Conservation (phyloP, 202 grass and related monocot genomes). For the Bolboschoenoplectus hybrid region DNA sequence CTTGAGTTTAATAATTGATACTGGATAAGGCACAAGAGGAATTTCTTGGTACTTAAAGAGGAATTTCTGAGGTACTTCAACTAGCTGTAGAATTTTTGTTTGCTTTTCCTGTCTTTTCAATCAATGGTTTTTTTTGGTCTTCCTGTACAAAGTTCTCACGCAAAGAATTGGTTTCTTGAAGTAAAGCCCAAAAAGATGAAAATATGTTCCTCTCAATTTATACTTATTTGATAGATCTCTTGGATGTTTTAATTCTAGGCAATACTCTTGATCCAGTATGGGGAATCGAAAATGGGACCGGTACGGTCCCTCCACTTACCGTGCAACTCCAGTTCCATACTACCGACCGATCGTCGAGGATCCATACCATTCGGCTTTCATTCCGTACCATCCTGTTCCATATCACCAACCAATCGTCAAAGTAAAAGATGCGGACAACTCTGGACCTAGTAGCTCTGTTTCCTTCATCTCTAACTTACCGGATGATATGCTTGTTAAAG, state of each 20-base stretch:
- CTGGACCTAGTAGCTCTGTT: constrained; percentile 33
- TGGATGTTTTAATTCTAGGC: constrained; percentile 4
- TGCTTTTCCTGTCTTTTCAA: background rate
- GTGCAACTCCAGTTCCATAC: constrained; percentile 25
- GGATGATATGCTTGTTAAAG: constrained; percentile 83
- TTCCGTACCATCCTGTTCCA: background rate
- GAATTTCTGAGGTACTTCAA: background rate
- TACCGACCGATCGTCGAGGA: background rate
- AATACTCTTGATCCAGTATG: background rate
- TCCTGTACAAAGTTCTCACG: background rate
- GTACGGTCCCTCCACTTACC: constrained; percentile 23
- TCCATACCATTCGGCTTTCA: background rate
- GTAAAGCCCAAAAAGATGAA: background rate
- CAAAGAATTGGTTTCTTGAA: background rate
- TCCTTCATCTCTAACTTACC: constrained; percentile 62
- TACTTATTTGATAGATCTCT: background rate
- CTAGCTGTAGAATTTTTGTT: background rate
- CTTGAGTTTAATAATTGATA: background rate
- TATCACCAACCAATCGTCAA: background rate
- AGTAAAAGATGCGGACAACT: constrained; percentile 13
- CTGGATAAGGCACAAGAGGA: background rate
- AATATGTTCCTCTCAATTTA: background rate
- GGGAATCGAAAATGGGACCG: constrained; percentile 37
- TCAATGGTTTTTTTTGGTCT: background rate
- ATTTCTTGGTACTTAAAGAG: background rate